A percentile compares a stretch with the other conserved stretches of the same genome.
Conservation (phyloP, 2,329 filamentous ascomycete species). For the Fusarium sp. region DNA sequence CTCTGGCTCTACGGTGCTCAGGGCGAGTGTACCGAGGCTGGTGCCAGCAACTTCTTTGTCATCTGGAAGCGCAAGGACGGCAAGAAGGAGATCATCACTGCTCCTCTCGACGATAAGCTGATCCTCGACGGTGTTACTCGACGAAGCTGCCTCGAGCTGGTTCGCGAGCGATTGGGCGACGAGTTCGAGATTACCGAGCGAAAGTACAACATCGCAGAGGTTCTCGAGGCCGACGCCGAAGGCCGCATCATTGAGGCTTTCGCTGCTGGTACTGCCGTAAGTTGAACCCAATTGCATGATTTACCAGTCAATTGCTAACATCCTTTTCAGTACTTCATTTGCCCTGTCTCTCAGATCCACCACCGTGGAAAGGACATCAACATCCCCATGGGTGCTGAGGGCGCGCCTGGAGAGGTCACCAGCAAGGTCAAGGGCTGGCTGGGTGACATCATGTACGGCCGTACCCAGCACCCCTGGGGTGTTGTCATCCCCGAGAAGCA, state of each 20-base stretch:
- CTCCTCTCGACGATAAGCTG: slow-evolving; percentile 83
- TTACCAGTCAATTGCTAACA: slow-evolving; percentile 32
- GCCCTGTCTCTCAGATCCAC: slow-evolving; percentile 75
- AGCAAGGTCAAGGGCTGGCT: slow-evolving; percentile 74
- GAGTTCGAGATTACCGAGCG: slow-evolving; percentile 82
- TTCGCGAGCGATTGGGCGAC: slow-evolving; percentile 68
- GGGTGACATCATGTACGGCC: slow-evolving; percentile 80
- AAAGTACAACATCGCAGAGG: slow-evolving; percentile 83
- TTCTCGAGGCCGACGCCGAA: slow-evolving; percentile 78
- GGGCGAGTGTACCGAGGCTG: slow-evolving; percentile 87
- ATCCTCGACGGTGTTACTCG: slow-evolving; percentile 93
- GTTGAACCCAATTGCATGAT: slow-evolving; percentile 49
- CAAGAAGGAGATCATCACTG: slow-evolving; percentile 79
- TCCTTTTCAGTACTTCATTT: slow-evolving; percentile 72
- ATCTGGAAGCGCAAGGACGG: slow-evolving; percentile 71
- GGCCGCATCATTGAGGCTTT: slow-evolving; percentile 87
- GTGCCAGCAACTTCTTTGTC: slow-evolving; percentile 92
- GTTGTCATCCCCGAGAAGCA: slow-evolving; percentile 73
- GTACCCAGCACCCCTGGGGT: slow-evolving; percentile 75
- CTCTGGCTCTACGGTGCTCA: slow-evolving; percentile 91
- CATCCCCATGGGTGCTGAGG: slow-evolving; percentile 69
- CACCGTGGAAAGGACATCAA: slow-evolving; percentile 73
- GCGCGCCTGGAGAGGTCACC: slow-evolving; percentile 66
- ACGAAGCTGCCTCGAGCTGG: slow-evolving; percentile 81
- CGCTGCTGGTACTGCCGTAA: slow-evolving; percentile 85